These are phyloP conservation scores for Candolleomyces efflorescens DNA, from an alignment of 768 basidiomycete species.

Conservation along the genomic window DNA sequence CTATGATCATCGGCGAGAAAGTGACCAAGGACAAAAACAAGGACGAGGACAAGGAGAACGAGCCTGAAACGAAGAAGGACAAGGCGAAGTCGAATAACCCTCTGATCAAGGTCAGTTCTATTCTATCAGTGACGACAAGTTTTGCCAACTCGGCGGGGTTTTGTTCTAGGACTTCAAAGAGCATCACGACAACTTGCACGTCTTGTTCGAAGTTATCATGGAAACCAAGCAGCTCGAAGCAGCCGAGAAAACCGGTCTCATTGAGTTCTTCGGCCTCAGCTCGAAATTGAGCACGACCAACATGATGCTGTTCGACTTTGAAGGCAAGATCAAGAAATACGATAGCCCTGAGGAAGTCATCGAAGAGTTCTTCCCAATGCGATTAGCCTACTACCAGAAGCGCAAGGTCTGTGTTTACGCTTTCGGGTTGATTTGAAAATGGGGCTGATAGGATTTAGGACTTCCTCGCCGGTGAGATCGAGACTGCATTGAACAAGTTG, in stretches of 20 bases:
- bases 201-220: conserved; percentile 87
- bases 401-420: conserved; percentile 66
- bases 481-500: conserved; percentile 75
- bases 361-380: conserved; percentile 86
- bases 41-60: conserved; percentile 3
- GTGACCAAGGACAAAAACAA: conserved; percentile 44
- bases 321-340: conserved; percentile 95
- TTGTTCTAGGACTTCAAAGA: conserved; percentile 87
- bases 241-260: conserved; percentile 84
- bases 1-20: conserved; percentile 62
- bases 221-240: conserved; percentile 74
- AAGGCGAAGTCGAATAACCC: conserved; percentile 32
- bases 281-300: conserved; percentile 85
- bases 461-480: conserved; percentile 76
- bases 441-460: conserved; percentile 48
- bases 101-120: conserved; percentile 61
- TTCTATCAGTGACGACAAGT: background rate
- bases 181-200: conserved; percentile 87
- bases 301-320: conserved; percentile 98
- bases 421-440: background rate
- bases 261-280: conserved; percentile 89
- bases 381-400: conserved; percentile 90
- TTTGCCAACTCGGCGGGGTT: background rate
- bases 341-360: conserved; percentile 85
- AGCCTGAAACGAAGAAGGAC: conserved; percentile 31